A percentile compares a stretch with the other conserved stretches of the same genome.
Conservation (phyloP, 352 stramenopile species). For the Pythium volutum region DNA sequence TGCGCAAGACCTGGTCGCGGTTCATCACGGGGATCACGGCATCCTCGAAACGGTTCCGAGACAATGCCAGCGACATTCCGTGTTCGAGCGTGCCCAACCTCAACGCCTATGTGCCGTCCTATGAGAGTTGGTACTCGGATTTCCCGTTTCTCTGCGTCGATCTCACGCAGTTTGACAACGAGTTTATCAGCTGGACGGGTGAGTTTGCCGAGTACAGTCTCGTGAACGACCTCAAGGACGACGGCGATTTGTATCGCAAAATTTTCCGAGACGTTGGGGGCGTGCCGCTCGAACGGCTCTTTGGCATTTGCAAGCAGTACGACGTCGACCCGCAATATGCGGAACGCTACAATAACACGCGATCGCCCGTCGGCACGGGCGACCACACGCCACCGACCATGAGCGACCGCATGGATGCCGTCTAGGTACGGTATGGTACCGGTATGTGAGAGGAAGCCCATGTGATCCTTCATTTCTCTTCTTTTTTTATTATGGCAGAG, state of each 20-base stretch:
- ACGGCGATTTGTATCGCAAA: constrained; percentile 37
- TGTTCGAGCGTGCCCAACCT: constrained; percentile 46
- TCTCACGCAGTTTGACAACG: constrained; percentile 46
- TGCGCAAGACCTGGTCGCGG: constrained; percentile 14
- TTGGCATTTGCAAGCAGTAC: constrained; percentile 65
- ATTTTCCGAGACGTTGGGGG: constrained; percentile 36
- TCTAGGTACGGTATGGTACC: too few relatives aligned
- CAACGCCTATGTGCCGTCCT: constrained; percentile 55
- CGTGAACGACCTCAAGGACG: constrained; percentile 57
- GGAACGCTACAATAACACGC: constrained; percentile 1
- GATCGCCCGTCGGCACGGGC: neutral
- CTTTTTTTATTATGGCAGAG: too few relatives aligned
- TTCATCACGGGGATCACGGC: constrained; percentile 15
- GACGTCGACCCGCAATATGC: constrained; percentile 12
- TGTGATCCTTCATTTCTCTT: too few relatives aligned
- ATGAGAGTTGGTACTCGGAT: constrained; percentile 68
- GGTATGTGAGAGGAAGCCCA: neutral
- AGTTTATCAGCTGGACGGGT: constrained; percentile 56
- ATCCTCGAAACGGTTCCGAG: constrained; percentile 13
- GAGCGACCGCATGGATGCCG: constrained; percentile 2
- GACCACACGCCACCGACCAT: constrained; percentile 11
- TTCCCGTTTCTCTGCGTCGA: constrained; percentile 63
- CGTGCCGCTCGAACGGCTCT: constrained; percentile 49
- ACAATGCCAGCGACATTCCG: constrained; percentile 38
- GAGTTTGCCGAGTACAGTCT: constrained; percentile 56